Evolutionary conservation across 2,329 filamentous ascomycete genomes (phyloP).

Genomic region (Cladosporium sp.): DNA sequence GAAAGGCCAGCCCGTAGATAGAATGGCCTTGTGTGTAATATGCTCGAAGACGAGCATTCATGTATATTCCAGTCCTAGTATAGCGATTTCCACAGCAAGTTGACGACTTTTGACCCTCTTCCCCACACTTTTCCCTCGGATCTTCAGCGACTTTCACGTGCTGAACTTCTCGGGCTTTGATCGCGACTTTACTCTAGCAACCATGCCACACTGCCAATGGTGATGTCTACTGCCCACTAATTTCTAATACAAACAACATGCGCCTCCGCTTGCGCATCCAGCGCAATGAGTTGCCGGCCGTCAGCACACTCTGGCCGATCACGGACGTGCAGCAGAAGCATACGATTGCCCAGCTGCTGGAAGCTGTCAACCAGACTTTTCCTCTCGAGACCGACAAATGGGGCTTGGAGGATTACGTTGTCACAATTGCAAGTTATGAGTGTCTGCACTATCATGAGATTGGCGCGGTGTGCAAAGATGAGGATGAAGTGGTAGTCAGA

Average conservation of each 20-base stretch:
- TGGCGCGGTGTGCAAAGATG: slow-evolving; percentile 66
- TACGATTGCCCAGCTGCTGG: slow-evolving; percentile 72
- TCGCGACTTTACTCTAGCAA: neutral
- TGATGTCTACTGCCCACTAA: neutral
- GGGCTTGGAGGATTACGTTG: slow-evolving; percentile 85
- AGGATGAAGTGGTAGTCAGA: slow-evolving; percentile 79
- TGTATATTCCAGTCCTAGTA: slow-evolving; percentile 3
- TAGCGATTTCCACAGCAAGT: neutral
- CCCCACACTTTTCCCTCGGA: neutral
- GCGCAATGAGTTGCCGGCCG: slow-evolving; percentile 68
- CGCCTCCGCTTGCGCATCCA: slow-evolving; percentile 70
- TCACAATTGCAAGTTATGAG: slow-evolving; percentile 76
- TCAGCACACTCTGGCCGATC: slow-evolving; percentile 68
- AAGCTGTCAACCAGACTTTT: slow-evolving; percentile 72
- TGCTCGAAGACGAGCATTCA: neutral
- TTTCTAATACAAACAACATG: slow-evolving; percentile 41
- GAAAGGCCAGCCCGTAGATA: slow-evolving; percentile 12
- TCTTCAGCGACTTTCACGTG: slow-evolving; percentile 1
- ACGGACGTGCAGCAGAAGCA: slow-evolving; percentile 31
- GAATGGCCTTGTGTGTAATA: neutral
- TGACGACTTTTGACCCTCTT: slow-evolving; percentile 4
- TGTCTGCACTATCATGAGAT: slow-evolving; percentile 81
- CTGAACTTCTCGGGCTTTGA: neutral
- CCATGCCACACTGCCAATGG: neutral
- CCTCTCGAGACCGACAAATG: slow-evolving; percentile 77